Evolutionary conservation across 805 yeast species (phyloP), one percentile per base, ranked within the genome.

Genomic region (Candida vartiovaarae): DNA sequence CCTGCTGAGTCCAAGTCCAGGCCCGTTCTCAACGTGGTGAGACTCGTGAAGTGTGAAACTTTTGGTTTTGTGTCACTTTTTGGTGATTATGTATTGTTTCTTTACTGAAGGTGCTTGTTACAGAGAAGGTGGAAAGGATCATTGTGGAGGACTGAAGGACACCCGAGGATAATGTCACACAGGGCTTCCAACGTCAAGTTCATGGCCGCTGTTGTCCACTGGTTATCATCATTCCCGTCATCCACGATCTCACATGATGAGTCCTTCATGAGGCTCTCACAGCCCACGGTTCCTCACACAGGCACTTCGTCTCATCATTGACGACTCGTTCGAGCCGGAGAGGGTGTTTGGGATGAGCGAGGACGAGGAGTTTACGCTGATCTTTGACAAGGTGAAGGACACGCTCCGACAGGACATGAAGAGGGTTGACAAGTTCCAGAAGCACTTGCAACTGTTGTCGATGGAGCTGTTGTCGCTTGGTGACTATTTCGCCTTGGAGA

Each of bases 401-500:
- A 24, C 28, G 20, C 23, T 35, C 28, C 26, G 37, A 3, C n/a
- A 5, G 30, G 29, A 27, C 27, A 15, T 28, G 36, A 10, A 27
- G 38, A 28, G 20, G 28, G 28, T 38, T 30, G 34, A 38, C 34
- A 38, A 38, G 34, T 6, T 35, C 38, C 32, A 34, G 6, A 47
- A 45, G 31, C 49, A 45, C 33, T 20, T 46, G 40, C 40, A 37
- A 3, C 30, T 49, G 39, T 26, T 52, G 20, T 34, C 42, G 8
- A 15, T 31, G 26, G 46, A 42, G 1, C 42, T 37, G 8, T 43
- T 52, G 34, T 5, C 24, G 1, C 26, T 27, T 2, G 50, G 50
- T 25, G 54, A 48, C 29, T 32, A 33, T 10, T 37, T 36, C 31
- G 44, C 48, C 6, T 34, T 51, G 23, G 44, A 44, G 9, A n/a